phyloP scores from a whole-genome alignment of 129 eudicot genomes.

The Mikania micrantha region DNA sequence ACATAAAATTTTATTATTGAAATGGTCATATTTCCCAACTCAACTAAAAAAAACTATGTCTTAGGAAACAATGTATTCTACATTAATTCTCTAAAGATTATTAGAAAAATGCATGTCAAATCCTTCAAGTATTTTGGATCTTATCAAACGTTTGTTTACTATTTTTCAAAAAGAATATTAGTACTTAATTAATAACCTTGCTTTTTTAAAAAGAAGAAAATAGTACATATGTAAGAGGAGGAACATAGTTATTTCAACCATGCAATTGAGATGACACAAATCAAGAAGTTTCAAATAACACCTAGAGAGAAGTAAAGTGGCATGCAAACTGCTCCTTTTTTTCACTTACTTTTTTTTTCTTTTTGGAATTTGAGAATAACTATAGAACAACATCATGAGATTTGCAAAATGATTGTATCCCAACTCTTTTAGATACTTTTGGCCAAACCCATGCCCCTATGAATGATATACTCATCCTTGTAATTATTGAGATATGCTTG shows the following conservation, averaged over 20 bases:
- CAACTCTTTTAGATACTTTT: conserved; percentile 29
- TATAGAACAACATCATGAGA: conserved; percentile 26
- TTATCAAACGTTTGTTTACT: not conserved
- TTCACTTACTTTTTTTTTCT: conserved; percentile 6
- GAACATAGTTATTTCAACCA: conserved; percentile 20
- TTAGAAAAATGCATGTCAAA: not conserved
- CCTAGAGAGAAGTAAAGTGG: conserved; percentile 20
- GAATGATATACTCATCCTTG: conserved; percentile 17
- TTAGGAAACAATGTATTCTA: not conserved
- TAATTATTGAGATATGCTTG: conserved; percentile 18
- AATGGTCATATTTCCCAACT: too few relatives aligned
- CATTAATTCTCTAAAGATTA: not conserved
- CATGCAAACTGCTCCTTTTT: conserved; percentile 15
- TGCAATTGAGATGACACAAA: conserved; percentile 21
- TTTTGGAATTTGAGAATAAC: conserved; percentile 19
- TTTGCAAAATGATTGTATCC: conserved; percentile 27
- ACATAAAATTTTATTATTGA: too few relatives aligned
- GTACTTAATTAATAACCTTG: too few relatives aligned
- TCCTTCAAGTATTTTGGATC: not conserved
- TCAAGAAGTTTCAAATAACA: conserved; percentile 19
- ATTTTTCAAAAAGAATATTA: not conserved
- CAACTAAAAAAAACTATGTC: too few relatives aligned
- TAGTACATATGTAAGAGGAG: not conserved
- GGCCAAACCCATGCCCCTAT: conserved; percentile 26
- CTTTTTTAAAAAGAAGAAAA: not conserved